Conservation (phyloP, 1,284 basidiomycete genomes). For the Apiotrichum gamsii region DNA sequence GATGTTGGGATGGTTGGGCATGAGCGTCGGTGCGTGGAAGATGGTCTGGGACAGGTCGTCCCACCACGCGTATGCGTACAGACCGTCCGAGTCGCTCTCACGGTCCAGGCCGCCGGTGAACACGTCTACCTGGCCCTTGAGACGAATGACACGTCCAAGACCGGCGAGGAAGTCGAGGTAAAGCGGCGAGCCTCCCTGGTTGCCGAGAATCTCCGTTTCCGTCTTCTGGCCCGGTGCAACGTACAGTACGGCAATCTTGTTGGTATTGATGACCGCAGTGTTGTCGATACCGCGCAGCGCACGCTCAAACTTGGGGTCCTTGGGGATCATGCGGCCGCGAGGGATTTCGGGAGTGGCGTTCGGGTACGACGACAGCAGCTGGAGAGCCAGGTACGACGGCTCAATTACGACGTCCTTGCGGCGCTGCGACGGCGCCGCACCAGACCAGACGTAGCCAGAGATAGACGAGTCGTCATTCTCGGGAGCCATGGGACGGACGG, state of each 20-base stretch:
- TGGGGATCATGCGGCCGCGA: conserved; percentile 48
- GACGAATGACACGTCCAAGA: conserved; percentile 78
- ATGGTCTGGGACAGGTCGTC: conserved; percentile 94
- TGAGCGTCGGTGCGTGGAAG: conserved; percentile 94
- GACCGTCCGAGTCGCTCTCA: conserved; percentile 73
- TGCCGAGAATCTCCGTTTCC: conserved; percentile 81
- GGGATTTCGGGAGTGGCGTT: conserved; percentile 45
- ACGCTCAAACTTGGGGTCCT: conserved; percentile 55
- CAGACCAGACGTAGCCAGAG: conserved; percentile 67
- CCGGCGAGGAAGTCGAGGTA: conserved; percentile 90
- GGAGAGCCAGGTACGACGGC: conserved; percentile 79
- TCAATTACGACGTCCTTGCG: conserved; percentile 78
- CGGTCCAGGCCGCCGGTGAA: conserved; percentile 86
- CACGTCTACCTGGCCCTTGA: conserved; percentile 89
- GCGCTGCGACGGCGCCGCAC: conserved; percentile 73
- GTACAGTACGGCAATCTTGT: conserved; percentile 94
- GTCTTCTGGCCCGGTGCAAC: conserved; percentile 83
- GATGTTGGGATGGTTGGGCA: conserved; percentile 74
- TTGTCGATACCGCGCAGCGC: conserved; percentile 69
- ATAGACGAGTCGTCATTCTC: conserved; percentile 22
- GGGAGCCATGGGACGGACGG: conserved; percentile 3
- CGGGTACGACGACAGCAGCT: conserved; percentile 72
- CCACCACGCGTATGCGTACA: conserved; percentile 96
- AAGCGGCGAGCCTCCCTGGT: conserved; percentile 86
- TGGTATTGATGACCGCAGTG: conserved; percentile 92